These are phyloP conservation scores for Acer yangbiense DNA, from an alignment of 345 rosid genomes.

Conservation along the genomic window DNA sequence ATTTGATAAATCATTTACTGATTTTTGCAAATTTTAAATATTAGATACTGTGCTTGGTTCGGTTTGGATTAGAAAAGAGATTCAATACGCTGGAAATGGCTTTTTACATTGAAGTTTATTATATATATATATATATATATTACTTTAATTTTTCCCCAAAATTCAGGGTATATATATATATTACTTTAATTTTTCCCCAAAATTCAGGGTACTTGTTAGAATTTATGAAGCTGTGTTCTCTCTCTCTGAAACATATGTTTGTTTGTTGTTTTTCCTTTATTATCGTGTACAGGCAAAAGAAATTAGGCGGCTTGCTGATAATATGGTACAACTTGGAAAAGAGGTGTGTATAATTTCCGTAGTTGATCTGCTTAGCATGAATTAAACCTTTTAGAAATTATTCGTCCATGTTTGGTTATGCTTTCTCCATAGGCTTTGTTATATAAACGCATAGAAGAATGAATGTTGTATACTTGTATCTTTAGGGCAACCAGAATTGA, in stretches of 20 bases:
- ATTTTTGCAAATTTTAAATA: neutral
- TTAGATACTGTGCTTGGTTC: neutral
- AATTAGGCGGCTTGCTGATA: slow-evolving; percentile 82
- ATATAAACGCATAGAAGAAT: neutral
- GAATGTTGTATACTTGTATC: neutral
- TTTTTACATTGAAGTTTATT: neutral
- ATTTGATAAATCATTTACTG: neutral
- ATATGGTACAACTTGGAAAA: slow-evolving; percentile 93
- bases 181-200: too few relatives aligned
- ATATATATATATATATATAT: neutral
- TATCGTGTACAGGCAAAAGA: slow-evolving; percentile 71
- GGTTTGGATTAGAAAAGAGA: neutral
- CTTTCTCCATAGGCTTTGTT: neutral
- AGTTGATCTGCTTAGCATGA: neutral
- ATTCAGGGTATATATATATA: too few relatives aligned
- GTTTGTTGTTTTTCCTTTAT: neutral
- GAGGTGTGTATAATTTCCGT: slow-evolving; percentile 47
- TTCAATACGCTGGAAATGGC: neutral
- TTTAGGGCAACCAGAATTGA: neutral
- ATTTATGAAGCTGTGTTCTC: neutral
- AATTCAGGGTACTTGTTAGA: neutral
- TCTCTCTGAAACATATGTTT: neutral
- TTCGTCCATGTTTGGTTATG: neutral
- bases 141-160: neutral
- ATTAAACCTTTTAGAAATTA: neutral